Percentiles rank a stretch among this genome's conserved stretches.
phyloP scores from a whole-genome alignment of 2,329 filamentous ascomycete genomes.

The Ophiostoma populinum region DNA sequence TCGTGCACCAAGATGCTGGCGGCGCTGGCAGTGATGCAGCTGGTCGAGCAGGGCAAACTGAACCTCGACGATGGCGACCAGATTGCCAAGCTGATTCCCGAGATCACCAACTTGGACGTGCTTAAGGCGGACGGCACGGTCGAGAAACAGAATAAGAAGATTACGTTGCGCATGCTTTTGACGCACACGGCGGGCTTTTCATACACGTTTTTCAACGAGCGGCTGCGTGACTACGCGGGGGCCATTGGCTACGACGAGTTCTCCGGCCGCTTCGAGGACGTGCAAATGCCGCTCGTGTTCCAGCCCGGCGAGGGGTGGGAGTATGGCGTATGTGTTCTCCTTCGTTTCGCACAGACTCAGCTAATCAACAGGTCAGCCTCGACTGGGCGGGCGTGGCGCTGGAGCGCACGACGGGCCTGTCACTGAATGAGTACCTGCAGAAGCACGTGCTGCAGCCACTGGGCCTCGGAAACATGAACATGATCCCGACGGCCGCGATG shows the following conservation, averaged over 20 bases:
- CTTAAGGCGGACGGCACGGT: conserved; percentile 20
- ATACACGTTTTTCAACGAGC: conserved; percentile 36
- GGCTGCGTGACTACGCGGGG: conserved; percentile 26
- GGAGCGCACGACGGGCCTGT: conserved; percentile 22
- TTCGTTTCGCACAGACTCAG: conserved; percentile 19
- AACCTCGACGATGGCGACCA: conserved; percentile 29
- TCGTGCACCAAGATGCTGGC: conserved; percentile 40
- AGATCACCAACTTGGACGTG: conserved; percentile 30
- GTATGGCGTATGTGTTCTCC: conserved; percentile 33
- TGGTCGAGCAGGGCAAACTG: conserved; percentile 33
- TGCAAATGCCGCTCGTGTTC: conserved; percentile 25
- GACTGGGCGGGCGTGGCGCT: conserved; percentile 32
- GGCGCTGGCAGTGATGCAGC: conserved; percentile 36
- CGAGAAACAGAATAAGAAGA: conserved; percentile 27
- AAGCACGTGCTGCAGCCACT: conserved; percentile 27
- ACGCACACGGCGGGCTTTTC: conserved; percentile 38
- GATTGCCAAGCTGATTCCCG: conserved; percentile 29
- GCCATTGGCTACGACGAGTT: conserved; percentile 41
- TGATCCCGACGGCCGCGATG: conserved; percentile 34
- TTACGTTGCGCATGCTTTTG: conserved; percentile 41
- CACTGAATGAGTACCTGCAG: conserved; percentile 27
- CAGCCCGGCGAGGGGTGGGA: conserved; percentile 29
- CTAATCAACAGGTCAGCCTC: conserved; percentile 22
- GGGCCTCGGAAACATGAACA: conserved; percentile 26
- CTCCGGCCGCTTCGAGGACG: conserved; percentile 28